Percentiles rank a stretch among this genome's conserved stretches.
phyloP scores from a whole-genome alignment of 2,329 filamentous ascomycete species.

The Penicillium concentricum region DNA sequence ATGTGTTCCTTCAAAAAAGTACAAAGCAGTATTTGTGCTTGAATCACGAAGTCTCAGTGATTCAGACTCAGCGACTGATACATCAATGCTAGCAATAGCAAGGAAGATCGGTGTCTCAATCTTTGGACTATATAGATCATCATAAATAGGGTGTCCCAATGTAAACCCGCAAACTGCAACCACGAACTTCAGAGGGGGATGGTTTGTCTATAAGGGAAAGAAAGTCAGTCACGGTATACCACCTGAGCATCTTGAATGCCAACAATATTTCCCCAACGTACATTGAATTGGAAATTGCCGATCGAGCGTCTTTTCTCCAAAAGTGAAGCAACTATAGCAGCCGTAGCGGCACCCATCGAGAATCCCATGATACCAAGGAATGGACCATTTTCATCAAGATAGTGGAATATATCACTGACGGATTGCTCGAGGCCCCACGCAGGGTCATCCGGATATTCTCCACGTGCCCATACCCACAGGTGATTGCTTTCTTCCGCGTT shows the following conservation, averaged over 20 bases:
- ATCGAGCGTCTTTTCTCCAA: neutral
- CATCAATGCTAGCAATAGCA: neutral
- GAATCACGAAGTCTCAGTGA: neutral
- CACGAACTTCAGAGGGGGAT: neutral
- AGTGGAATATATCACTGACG: neutral
- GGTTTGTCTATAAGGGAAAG: neutral
- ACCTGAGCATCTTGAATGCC: neutral
- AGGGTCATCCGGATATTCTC: neutral
- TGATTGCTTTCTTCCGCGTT: neutral
- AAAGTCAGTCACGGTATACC: neutral
- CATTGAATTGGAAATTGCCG: neutral
- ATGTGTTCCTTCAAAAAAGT: neutral
- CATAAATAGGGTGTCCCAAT: neutral
- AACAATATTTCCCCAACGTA: neutral
- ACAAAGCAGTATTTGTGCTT: neutral
- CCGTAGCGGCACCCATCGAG: neutral
- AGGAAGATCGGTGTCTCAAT: neutral
- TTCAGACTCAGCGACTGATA: neutral
- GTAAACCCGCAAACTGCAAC: neutral
- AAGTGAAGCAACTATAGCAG: neutral
- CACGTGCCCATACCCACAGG: neutral
- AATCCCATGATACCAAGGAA: neutral
- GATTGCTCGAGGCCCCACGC: neutral
- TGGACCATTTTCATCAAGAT: neutral
- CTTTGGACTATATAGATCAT: neutral